These are phyloP conservation scores for Sodiomyces alkalinus DNA, from an alignment of 2,329 filamentous ascomycete genomes.

Conservation along the genomic window DNA sequence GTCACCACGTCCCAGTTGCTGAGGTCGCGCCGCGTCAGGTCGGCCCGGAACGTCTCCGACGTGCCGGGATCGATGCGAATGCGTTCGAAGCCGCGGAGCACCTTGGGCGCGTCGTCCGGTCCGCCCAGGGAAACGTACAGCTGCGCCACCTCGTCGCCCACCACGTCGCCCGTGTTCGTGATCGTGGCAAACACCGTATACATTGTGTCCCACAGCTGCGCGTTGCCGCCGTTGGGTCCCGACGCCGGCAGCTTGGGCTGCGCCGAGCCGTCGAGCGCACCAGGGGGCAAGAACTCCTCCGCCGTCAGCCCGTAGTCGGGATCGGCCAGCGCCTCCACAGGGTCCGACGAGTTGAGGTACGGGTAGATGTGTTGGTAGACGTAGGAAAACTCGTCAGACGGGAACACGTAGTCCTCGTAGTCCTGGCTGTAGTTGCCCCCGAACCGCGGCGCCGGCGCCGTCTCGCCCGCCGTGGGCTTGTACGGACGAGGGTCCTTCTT, in stretches of 20 bases:
- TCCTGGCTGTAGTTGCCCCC: slow-evolving; percentile 45
- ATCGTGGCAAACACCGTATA: slow-evolving; percentile 54
- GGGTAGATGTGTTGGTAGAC: slow-evolving; percentile 51
- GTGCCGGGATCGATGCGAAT: slow-evolving; percentile 56
- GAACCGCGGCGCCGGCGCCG: slow-evolving; percentile 46
- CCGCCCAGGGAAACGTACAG: slow-evolving; percentile 72
- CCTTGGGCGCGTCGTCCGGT: slow-evolving; percentile 47
- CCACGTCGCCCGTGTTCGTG: slow-evolving; percentile 51
- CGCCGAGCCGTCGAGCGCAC: slow-evolving; percentile 37
- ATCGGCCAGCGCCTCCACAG: slow-evolving; percentile 37
- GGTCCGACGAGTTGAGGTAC: slow-evolving; percentile 50
- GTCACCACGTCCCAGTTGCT: slow-evolving; percentile 67
- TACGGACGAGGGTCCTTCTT: slow-evolving; percentile 36
- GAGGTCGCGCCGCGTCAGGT: slow-evolving; percentile 64
- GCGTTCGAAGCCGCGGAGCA: slow-evolving; percentile 71
- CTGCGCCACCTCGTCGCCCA: slow-evolving; percentile 60
- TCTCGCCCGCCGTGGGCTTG: slow-evolving; percentile 43
- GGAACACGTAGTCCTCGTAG: slow-evolving; percentile 53
- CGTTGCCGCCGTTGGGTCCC: slow-evolving; percentile 48
- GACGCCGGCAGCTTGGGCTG: slow-evolving; percentile 37
- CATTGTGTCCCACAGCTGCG: slow-evolving; percentile 49
- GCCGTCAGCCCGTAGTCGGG: slow-evolving; percentile 43
- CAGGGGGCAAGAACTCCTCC: slow-evolving; percentile 43
- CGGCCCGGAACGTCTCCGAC: slow-evolving; percentile 48
- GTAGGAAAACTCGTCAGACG: slow-evolving; percentile 33